Evolutionary conservation across 768 basidiomycete species (phyloP).

Genomic region (Sporobolomyces roseus): DNA sequence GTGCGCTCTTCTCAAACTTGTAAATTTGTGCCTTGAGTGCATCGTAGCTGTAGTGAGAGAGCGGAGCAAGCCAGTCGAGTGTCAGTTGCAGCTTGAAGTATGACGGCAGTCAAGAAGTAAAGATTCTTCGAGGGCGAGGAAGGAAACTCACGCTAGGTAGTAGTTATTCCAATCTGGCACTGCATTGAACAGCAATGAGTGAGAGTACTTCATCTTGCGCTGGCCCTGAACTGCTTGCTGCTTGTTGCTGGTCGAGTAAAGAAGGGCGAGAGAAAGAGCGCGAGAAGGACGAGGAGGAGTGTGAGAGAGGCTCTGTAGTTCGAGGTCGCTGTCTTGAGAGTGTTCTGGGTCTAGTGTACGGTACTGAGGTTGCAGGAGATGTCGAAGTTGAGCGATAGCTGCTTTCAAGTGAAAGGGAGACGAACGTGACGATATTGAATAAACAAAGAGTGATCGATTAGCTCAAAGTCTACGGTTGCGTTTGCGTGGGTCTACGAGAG

Average conservation of each 20-base stretch:
- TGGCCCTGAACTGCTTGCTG: too few relatives aligned
- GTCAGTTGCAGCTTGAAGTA: background rate
- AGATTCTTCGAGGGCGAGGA: background rate
- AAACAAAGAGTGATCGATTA: too few relatives aligned
- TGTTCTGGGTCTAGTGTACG: background rate
- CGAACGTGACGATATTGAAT: background rate
- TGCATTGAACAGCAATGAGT: slow-evolving; percentile 81
- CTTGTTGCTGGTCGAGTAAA: background rate
- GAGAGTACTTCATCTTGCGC: slow-evolving; percentile 44
- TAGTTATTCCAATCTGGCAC: slow-evolving; percentile 90
- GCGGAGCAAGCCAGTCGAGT: background rate
- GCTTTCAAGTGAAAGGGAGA: background rate
- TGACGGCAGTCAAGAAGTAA: background rate
- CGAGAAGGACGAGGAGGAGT: background rate
- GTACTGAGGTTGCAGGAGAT: background rate
- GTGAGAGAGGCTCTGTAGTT: background rate
- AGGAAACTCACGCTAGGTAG: slow-evolving; percentile 68
- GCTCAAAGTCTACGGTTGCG: too few relatives aligned
- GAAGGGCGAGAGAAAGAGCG: background rate
- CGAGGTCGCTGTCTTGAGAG: background rate
- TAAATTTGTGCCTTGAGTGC: slow-evolving; percentile 68
- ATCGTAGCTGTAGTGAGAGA: slow-evolving; percentile 56
- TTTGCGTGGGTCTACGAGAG: background rate
- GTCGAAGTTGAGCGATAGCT: slow-evolving; percentile 2
- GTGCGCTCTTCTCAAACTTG: slow-evolving; percentile 72